Base-by-base conservation (phyloP, 2,329 filamentous ascomycete genomes). In the Aspergillus spinulosporus region DNA sequence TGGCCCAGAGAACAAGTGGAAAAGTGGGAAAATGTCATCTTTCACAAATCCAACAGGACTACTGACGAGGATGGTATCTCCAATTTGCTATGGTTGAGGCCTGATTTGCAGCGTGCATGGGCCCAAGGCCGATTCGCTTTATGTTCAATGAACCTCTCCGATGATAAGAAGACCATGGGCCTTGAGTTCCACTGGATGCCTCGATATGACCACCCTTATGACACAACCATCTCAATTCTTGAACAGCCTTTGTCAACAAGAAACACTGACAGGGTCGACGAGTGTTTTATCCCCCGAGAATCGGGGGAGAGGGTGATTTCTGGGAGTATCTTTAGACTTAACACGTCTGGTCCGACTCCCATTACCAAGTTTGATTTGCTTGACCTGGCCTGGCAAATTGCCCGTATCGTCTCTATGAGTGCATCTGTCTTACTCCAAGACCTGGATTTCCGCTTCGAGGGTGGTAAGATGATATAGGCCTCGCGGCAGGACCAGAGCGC, bases 61-160 rank as follows among this genome's bases (percentile, higher is more conserved):
- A 9, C n/a, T 11, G 45, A 31, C 2, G 32, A 37, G 32, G 45
- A 48, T 7, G 31, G 45, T 2, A 4, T 36, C 9, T 36, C 6
- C 7, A 48, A 26, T 12, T 11, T 48, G 31, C n/a, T 48, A 26
- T 48, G 45, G 14, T 21, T 48, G 8, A 15, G 31, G 14, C 45
- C 45, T 11, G 31, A 48, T 8, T 36, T 48, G 11, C 45, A 48
- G 45, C 45, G 45, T 37, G 45, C 45, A 12, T 48, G 45, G 45
- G 45, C 31, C 12, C 14, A 48, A 48, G 45, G 45, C 12, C n/a
- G 14, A 12, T 48, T 48, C 8, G 45, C 31, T 36, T 12, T 48
- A 36, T n/a, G 45, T 12, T 31, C 45, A 4, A 11, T 48, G 31
- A 11, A 11, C 14, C n/a, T 48, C 7, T 48, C 45, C 14, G 31